A percentile compares a stretch with the other conserved stretches of the same genome.
phyloP scores from a whole-genome alignment of 176 grass and related monocot genomes.

The Panicum miliaceum region DNA sequence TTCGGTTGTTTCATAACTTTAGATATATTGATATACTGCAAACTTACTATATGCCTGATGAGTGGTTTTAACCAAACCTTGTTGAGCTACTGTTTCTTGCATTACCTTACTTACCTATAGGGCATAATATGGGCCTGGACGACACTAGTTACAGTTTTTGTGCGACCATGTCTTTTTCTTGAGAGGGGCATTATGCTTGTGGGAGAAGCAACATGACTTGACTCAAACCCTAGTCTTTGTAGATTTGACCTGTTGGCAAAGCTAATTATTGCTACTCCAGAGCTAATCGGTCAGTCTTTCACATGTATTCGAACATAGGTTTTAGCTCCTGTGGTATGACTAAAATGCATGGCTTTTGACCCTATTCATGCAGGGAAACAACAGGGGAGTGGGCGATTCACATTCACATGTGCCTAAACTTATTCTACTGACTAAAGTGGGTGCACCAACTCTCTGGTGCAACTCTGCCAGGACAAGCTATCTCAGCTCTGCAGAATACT shows the following conservation, averaged over 20 bases:
- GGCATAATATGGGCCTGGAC: background rate
- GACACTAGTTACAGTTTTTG: background rate
- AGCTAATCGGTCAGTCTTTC: conserved; percentile 33
- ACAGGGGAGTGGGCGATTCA: background rate
- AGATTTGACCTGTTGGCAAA: conserved; percentile 20
- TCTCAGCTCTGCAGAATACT: background rate
- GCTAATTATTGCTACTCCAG: background rate
- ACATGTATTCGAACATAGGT: conserved; percentile 1
- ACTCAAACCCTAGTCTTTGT: conserved; percentile 27
- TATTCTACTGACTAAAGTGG: background rate
- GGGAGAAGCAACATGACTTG: conserved; percentile 40
- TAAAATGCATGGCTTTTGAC: conserved; percentile 21
- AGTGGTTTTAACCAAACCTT: background rate
- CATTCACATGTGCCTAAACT: background rate
- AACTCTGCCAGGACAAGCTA: background rate
- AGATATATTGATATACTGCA: background rate
- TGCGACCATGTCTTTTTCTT: no score
- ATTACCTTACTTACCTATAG: conserved; percentile 8
- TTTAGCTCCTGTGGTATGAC: conserved; percentile 5
- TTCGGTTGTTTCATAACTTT: background rate
- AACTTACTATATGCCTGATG: background rate
- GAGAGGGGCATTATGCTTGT: background rate
- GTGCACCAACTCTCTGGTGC: conserved; percentile 17
- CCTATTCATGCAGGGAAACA: background rate
- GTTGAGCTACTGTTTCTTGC: background rate